Evolutionary conservation across 208 protist genomes (phyloP), one percentile per base, ranked within the genome.

Genomic region (Tritrichomonas foetus): DNA sequence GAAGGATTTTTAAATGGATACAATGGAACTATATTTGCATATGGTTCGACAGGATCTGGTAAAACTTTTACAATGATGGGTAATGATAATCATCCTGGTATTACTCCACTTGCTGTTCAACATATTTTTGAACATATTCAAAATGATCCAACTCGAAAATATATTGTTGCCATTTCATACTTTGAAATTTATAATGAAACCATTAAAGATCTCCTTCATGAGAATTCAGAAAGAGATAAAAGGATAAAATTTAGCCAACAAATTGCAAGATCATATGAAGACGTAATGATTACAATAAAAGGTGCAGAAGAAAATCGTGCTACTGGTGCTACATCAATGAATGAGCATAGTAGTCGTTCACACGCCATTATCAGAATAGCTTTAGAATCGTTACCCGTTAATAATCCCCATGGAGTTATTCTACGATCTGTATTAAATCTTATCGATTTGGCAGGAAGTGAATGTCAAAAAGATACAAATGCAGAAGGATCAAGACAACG

Each of bases 101-200:
- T 94, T 93, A 57, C 82, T 49, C 41, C 74, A 50, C 36, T 82
- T 93, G 74, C 93, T 36, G 33, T 94, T 14, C 25, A 92, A 22
- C 39, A 94, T 64, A 55, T 94, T 1, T 94, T 94, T 41, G 25
- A 94, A 33, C n/a, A 47, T 55, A 94, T 94, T 20, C n/a, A 49
- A 1, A 27, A 93, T 33, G 33, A 72, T 72, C 22, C 55, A 39
- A 30, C 36, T 22, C 33, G 57, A 93, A 25, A 92, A 25, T 95
- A 93, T 64, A 14, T 49, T 64, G 53, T 96, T 66, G 20, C 47
- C 30, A 84, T 78, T 30, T 94, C 95, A 20, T 96, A 95, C 72
- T 89, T 96, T 30, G 95, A 96, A 95, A 96, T 96, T 69, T 96
- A 96, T 82, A 96, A 96, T 93, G 95, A 96, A 80, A 94, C 96